A percentile compares a stretch with the other conserved stretches of the same genome.
Conservation (phyloP, 345 rosid genomes). For the Camelina laxa region DNA sequence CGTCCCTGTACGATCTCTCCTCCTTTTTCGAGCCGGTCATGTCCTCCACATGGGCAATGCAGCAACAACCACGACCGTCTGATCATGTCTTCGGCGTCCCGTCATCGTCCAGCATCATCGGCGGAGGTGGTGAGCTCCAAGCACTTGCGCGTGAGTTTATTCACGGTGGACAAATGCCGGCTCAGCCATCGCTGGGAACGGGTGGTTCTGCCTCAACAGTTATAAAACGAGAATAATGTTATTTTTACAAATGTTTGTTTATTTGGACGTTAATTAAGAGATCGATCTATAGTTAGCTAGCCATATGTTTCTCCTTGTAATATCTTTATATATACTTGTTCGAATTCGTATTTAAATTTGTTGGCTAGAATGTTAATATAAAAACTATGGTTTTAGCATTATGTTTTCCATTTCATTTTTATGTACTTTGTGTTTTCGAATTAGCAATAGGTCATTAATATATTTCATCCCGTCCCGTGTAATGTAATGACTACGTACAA, state of each 20-base stretch:
- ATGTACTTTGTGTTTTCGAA: neutral
- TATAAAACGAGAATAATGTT: slow-evolving; percentile 40
- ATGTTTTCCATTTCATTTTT: neutral
- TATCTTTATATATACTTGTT: slow-evolving; percentile 14
- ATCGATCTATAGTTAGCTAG: slow-evolving; percentile 23
- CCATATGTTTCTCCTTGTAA: slow-evolving; percentile 18
- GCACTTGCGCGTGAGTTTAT: slow-evolving; percentile 72
- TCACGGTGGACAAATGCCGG: slow-evolving; percentile 57
- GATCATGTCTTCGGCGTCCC: slow-evolving; percentile 57
- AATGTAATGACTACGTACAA: too few species aligned
- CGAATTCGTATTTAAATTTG: slow-evolving; percentile 24
- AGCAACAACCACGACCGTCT: slow-evolving; percentile 57
- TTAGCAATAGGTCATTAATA: neutral
- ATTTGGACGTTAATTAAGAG: slow-evolving; percentile 15
- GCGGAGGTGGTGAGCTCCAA: slow-evolving; percentile 68
- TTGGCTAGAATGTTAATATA: slow-evolving; percentile 22
- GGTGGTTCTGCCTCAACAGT: slow-evolving; percentile 30
- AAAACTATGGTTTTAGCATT: neutral
- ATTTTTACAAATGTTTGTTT: slow-evolving; percentile 4
- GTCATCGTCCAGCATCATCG: slow-evolving; percentile 44
- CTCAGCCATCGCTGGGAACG: slow-evolving; percentile 42
- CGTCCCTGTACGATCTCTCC: slow-evolving; percentile 61
- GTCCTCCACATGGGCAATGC: slow-evolving; percentile 56
- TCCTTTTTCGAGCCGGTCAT: slow-evolving; percentile 64
- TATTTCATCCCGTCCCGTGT: too few species aligned